phyloP scores from a whole-genome alignment of 768 basidiomycete species.

The Macrolepiota albuminosa region DNA sequence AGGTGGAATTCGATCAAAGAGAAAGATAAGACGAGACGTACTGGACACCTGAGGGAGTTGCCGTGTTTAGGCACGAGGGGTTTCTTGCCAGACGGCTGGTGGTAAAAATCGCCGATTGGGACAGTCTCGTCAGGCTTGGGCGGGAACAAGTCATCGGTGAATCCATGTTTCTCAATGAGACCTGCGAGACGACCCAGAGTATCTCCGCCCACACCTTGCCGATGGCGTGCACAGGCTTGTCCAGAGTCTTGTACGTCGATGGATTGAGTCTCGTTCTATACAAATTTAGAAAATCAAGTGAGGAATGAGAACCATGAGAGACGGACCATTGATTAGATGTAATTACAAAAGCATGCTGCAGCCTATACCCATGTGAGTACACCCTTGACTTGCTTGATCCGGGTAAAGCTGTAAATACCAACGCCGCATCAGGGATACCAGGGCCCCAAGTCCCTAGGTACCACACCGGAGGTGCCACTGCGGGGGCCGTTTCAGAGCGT shows the following conservation, averaged over 20 bases:
- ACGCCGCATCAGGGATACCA: too few relatives aligned
- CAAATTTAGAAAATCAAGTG: neutral
- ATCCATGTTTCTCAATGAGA: constrained; percentile 81
- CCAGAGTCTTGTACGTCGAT: constrained; percentile 89
- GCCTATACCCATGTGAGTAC: too few relatives aligned
- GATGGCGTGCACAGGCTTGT: constrained; percentile 85
- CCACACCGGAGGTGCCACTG: too few relatives aligned
- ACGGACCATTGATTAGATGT: constrained; percentile 68
- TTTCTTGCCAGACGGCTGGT: constrained; percentile 39
- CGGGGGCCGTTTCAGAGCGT: too few relatives aligned
- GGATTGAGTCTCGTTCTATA: constrained; percentile 69
- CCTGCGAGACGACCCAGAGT: constrained; percentile 75
- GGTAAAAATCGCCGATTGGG: constrained; percentile 75
- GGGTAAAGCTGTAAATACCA: too few relatives aligned
- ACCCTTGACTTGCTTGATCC: too few relatives aligned
- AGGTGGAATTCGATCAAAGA: too few relatives aligned
- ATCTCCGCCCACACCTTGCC: constrained; percentile 96
- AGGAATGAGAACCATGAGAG: too few relatives aligned
- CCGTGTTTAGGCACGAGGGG: constrained; percentile 85
- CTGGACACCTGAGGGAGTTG: constrained; percentile 77
- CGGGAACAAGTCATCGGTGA: constrained; percentile 74
- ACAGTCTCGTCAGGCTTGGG: constrained; percentile 66
- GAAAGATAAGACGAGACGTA: constrained; percentile 22
- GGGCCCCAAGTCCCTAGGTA: too few relatives aligned
- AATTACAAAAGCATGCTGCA: constrained; percentile 57